Percentiles rank a stretch among this genome's conserved stretches.
Conservation (phyloP, 2,329 filamentous ascomycete genomes). For the Alternaria ventricosa region DNA sequence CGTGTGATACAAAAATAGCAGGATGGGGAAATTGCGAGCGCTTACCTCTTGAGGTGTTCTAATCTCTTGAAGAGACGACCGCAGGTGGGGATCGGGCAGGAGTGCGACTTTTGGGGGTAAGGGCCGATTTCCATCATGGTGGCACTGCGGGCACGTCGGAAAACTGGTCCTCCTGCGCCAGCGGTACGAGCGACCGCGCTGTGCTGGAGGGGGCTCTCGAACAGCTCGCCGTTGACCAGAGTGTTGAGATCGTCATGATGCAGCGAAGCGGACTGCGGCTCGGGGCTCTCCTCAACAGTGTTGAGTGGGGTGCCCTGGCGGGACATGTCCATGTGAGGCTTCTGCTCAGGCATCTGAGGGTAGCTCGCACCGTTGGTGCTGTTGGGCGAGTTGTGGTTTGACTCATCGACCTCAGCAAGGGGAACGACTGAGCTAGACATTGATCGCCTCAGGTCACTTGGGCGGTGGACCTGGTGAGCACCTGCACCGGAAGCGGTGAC, state of each 20-base stretch:
- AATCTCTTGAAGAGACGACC: slow-evolving; percentile 97
- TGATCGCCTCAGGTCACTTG: slow-evolving; percentile 89
- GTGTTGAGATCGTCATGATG: slow-evolving; percentile 72
- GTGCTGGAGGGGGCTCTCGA: slow-evolving; percentile 58
- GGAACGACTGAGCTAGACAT: slow-evolving; percentile 87
- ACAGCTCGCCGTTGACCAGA: slow-evolving; percentile 47
- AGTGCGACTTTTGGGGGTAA: slow-evolving; percentile 97
- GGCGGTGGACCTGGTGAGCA: slow-evolving; percentile 72
- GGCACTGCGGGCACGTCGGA: slow-evolving; percentile 88
- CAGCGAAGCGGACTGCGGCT: slow-evolving; percentile 71
- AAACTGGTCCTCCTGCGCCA: slow-evolving; percentile 72
- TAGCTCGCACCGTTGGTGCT: slow-evolving; percentile 66
- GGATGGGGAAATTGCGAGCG: slow-evolving; percentile 48
- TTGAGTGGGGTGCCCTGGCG: slow-evolving; percentile 90
- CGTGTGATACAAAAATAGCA: slow-evolving; percentile 14
- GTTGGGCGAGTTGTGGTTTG: slow-evolving; percentile 78
- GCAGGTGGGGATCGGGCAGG: slow-evolving; percentile 98
- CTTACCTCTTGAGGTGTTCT: slow-evolving; percentile 98
- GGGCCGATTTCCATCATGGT: slow-evolving; percentile 96
- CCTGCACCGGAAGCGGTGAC: slow-evolving; percentile 61
- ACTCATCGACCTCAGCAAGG: slow-evolving; percentile 79
- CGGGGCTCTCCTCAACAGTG: slow-evolving; percentile 81
- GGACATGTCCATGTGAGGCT: slow-evolving; percentile 77
- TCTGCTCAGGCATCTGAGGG: slow-evolving; percentile 74
- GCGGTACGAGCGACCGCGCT: slow-evolving; percentile 66